phyloP scores from a whole-genome alignment of 2,329 filamentous ascomycete species.

The Nemania sp. region DNA sequence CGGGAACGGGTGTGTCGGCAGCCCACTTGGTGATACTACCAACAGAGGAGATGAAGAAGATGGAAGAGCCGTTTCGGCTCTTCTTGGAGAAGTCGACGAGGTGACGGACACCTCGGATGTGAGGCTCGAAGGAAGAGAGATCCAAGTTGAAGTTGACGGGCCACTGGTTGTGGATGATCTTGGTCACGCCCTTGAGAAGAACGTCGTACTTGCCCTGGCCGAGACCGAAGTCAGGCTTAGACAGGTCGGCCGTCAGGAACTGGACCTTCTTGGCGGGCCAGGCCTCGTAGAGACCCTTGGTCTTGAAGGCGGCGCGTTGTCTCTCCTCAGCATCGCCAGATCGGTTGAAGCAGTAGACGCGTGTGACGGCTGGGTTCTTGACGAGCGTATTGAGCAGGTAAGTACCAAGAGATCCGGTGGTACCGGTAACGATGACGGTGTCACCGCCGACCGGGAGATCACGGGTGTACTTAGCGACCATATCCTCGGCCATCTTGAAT shows the following conservation, averaged over 20 bases:
- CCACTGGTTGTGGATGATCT: conserved; percentile 65
- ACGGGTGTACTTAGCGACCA: conserved; percentile 43
- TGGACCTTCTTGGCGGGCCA: conserved; percentile 55
- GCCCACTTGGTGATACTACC: conserved; percentile 54
- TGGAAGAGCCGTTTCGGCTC: conserved; percentile 50
- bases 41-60: conserved; percentile 59
- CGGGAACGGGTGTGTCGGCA: conserved; percentile 52
- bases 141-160: conserved; percentile 65
- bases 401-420: conserved; percentile 61
- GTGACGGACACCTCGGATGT: conserved; percentile 63
- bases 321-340: conserved; percentile 53
- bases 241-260: conserved; percentile 63
- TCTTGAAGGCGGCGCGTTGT: conserved; percentile 54
- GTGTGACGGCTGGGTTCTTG: conserved; percentile 50
- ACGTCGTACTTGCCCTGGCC: conserved; percentile 52
- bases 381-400: conserved; percentile 58
- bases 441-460: conserved; percentile 47
- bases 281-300: conserved; percentile 55
- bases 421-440: conserved; percentile 60
- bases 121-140: conserved; percentile 61
- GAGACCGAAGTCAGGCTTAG: conserved; percentile 62
- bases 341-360: conserved; percentile 64
- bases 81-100: conserved; percentile 57
- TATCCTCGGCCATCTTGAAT: conserved; percentile 42
- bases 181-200: conserved; percentile 56